phyloP scores from a whole-genome alignment of 2,329 filamentous ascomycete species.

The Colletotrichum tamarilloi region DNA sequence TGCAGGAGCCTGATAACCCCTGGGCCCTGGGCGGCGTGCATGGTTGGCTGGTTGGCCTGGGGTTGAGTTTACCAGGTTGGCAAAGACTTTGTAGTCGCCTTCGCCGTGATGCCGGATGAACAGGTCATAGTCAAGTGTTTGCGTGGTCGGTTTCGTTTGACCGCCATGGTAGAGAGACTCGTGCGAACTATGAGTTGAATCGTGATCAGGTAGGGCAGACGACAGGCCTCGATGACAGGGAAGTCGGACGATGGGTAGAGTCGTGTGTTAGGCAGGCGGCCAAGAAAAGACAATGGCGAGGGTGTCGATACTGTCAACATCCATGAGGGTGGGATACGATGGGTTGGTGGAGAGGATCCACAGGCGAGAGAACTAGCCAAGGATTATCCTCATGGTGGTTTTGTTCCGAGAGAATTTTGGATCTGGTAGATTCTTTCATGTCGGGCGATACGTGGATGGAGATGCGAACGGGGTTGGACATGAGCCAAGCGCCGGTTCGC shows the following conservation, averaged over 20 bases:
- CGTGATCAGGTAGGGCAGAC: not conserved
- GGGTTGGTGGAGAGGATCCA: conserved; percentile 20
- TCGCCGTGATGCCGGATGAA: conserved; percentile 16
- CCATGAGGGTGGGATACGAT: conserved; percentile 19
- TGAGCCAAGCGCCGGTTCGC: conserved; percentile 15
- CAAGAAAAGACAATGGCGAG: conserved; percentile 2
- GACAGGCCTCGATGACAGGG: not conserved
- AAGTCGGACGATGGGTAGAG: not conserved
- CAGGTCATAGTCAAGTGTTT: not conserved
- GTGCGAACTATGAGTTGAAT: conserved; percentile 1
- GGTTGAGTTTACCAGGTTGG: conserved; percentile 7
- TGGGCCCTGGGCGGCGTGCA: conserved; percentile 1
- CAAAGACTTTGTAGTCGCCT: not conserved
- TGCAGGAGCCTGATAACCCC: conserved; percentile 17
- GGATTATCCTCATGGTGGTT: not conserved
- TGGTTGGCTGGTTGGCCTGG: conserved; percentile 27
- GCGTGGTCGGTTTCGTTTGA: not conserved
- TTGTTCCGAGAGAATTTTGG: conserved; percentile 15
- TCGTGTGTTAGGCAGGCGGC: not conserved
- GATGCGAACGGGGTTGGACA: conserved; percentile 1
- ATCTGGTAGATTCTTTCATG: conserved; percentile 23
- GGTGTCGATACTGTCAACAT: conserved; percentile 13
- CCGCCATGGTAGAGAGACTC: not conserved
- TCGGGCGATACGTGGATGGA: not conserved
- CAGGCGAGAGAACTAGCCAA: conserved; percentile 9